Base-by-base conservation (phyloP, 371 early-diverging fungal genomes). In the Circinella minor region DNA sequence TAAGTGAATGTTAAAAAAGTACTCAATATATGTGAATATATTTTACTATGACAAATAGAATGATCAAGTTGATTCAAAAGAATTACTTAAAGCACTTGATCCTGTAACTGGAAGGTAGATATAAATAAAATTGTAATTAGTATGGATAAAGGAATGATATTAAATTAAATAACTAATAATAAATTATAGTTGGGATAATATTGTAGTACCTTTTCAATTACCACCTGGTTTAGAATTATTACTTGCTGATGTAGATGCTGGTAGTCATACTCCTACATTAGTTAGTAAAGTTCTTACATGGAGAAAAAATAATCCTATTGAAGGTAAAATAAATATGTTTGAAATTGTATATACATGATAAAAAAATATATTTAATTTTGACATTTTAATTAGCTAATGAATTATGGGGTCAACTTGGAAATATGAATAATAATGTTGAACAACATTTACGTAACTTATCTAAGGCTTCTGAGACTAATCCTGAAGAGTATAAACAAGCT, bases 211-310 rank as follows among this genome's bases (percentile, higher is more conserved):
- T 0, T 88, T 95, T 46, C 65, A 71, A 7, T 75, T 98, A 46
- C 97, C 98, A 6, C 92, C 88, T 20, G 77, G 90, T 1, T 83
- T 96, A 20, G 79, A 82, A 6, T 72, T 98, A 67, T 82, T 92
- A 74, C 83, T 98, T 65, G 99, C 94, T 0, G 99, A 98, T 80
- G 91, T 98, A 37, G 92, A 93, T 78, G 90, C 93, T 11, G 99
- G 99, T 46, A 93, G 93, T 68, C 91, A 93, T 85, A 98, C 99
- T 3, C 97, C 96, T 17, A 90, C 92, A 46, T 83, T 98, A 74
- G 98, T 96, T 34, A 86, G 90, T n/a, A 90, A 91, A 69, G 95
- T 97, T 4, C 84, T 96, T 54, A 81, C 73, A 39, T 98, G 98
- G 98, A 86, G 94, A 38, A 90, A 89, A 71, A 67, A 69, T 15